These are phyloP conservation scores for Fusarium irregulare DNA, from an alignment of 2,329 filamentous ascomycete species.

Conservation along the genomic window DNA sequence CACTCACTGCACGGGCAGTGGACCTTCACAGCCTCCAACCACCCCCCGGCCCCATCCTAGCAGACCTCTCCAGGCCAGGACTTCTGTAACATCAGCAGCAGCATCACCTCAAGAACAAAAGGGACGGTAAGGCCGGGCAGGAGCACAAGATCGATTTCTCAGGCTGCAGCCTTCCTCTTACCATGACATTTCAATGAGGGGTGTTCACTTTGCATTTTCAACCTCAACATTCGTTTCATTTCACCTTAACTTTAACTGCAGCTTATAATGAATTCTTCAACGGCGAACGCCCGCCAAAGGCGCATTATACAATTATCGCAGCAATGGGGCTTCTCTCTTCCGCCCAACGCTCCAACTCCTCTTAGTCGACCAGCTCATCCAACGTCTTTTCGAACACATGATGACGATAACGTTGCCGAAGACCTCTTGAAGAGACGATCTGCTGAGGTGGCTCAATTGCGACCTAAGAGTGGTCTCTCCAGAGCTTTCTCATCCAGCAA, in stretches of 20 bases:
- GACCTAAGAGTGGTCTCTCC: conserved; percentile 55
- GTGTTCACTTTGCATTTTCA: conserved; percentile 3
- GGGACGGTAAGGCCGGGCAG: conserved; percentile 21
- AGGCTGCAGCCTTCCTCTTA: conserved; percentile 19
- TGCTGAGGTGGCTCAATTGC: conserved; percentile 50
- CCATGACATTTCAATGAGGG: conserved; percentile 17
- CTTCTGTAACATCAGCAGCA: conserved; percentile 27
- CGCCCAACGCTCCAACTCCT: conserved; percentile 55
- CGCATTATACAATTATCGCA: conserved; percentile 63
- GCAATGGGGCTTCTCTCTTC: conserved; percentile 59
- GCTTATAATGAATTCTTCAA: conserved; percentile 47
- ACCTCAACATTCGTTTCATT: conserved; percentile 5
- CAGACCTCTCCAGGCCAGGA: conserved; percentile 6
- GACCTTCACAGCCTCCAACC: conserved; percentile 31
- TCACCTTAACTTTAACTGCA: conserved; percentile 10
- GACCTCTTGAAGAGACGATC: conserved; percentile 63
- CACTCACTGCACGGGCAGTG: conserved; percentile 40
- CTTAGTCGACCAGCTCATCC: conserved; percentile 57
- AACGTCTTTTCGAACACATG: conserved; percentile 58
- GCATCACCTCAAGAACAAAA: conserved; percentile 32
- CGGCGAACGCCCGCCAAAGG: conserved; percentile 55
- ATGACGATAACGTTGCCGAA: conserved; percentile 65
- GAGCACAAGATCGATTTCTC: conserved; percentile 9
- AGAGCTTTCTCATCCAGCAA: conserved; percentile 53
- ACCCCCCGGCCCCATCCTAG: conserved; percentile 4